phyloP scores from a whole-genome alignment of 257 asterid species.

The Mentha longifolia region DNA sequence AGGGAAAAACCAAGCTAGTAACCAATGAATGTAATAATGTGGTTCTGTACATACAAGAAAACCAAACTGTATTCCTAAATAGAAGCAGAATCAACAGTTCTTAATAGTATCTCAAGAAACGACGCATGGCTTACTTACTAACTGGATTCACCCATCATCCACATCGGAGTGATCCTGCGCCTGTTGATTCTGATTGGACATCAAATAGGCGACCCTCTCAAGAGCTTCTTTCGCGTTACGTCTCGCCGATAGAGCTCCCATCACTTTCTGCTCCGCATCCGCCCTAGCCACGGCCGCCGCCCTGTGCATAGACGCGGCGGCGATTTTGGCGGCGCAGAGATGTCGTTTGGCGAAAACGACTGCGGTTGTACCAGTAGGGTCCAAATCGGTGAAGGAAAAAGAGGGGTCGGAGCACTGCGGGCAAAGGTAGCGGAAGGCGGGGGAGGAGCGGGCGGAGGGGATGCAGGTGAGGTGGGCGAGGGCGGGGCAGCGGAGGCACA shows the following conservation, averaged over 20 bases:
- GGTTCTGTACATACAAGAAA: neutral
- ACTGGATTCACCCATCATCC: constrained; percentile 26
- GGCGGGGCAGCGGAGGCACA: constrained; percentile 51
- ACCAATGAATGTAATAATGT: neutral
- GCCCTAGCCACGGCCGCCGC: constrained; percentile 44
- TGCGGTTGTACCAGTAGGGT: neutral
- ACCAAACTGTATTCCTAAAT: neutral
- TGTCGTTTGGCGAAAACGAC: constrained; percentile 25
- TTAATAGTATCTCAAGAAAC: neutral
- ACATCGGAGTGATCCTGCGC: constrained; percentile 27
- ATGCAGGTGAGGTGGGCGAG: constrained; percentile 42
- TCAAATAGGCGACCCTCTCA: constrained; percentile 34
- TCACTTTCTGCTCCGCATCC: constrained; percentile 43
- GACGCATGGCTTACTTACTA: neutral
- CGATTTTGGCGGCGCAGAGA: constrained; percentile 43
- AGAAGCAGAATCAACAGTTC: neutral
- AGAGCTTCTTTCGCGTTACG: constrained; percentile 39
- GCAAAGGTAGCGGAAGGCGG: constrained; percentile 39
- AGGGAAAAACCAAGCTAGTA: neutral
- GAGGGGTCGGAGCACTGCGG: constrained; percentile 42
- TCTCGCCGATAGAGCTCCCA: constrained; percentile 37
- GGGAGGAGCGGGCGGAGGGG: constrained; percentile 35
- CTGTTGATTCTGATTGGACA: constrained; percentile 20
- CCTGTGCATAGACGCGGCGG: constrained; percentile 33
- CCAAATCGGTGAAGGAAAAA: constrained; percentile 19